These are phyloP conservation scores for Euphorbia schlechtendalii DNA, from an alignment of 441 rosid genomes.

Conservation along the genomic window DNA sequence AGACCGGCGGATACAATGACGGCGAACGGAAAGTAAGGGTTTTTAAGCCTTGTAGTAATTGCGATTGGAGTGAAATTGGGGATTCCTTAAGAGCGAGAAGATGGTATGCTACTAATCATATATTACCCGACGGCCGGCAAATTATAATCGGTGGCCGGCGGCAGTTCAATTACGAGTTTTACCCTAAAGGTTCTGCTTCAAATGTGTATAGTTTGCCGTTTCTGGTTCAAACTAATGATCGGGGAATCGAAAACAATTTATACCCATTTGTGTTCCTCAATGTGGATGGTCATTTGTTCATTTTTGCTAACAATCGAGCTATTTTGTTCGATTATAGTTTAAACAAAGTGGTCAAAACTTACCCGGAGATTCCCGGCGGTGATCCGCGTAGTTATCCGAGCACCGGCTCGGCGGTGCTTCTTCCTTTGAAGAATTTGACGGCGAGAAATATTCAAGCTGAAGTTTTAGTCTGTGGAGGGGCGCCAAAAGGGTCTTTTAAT, in stretches of 20 bases:
- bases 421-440: conserved; percentile 45
- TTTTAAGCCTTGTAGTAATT: conserved; percentile 46
- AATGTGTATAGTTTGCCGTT: conserved; percentile 33
- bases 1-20: conserved; percentile 83
- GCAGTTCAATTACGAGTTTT: conserved; percentile 61
- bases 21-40: conserved; percentile 56
- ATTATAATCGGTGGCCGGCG: conserved; percentile 73
- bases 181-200: conserved; percentile 26
- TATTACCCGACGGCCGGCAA: conserved; percentile 62
- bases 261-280: conserved; percentile 77
- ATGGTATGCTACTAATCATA: conserved; percentile 81
- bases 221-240: conserved; percentile 48
- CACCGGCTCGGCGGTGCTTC: conserved; percentile 71
- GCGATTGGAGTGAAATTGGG: conserved; percentile 74
- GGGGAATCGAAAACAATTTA: conserved; percentile 51
- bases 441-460: conserved; percentile 34
- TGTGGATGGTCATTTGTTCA: conserved; percentile 68
- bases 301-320: conserved; percentile 73
- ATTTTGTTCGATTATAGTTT: conserved; percentile 48
- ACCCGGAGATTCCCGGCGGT: conserved; percentile 48
- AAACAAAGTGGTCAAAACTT: conserved; percentile 42
- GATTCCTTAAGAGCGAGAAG: conserved; percentile 43
- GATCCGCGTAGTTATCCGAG: conserved; percentile 83
- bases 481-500: conserved; percentile 41
- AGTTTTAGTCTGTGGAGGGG: conserved; percentile 82